Conservation (phyloP, 169 alveolate genomes). For the Plasmodium cynomolgi region DNA sequence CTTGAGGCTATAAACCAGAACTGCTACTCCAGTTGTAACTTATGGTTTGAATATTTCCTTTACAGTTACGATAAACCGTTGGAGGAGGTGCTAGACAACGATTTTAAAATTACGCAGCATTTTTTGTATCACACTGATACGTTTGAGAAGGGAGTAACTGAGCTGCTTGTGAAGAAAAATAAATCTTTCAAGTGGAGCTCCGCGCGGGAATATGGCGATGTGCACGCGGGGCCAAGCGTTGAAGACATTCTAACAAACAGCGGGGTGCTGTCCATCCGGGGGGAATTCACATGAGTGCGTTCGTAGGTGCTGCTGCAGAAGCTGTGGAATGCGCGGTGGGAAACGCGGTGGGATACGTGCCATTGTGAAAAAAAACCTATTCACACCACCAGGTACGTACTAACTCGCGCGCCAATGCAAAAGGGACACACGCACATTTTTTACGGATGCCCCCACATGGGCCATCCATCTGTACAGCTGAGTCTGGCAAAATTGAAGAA, state of each 20-base stretch:
- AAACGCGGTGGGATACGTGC: neutral
- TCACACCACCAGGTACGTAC: neutral
- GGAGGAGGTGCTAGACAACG: conserved; percentile 61
- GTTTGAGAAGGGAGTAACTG: conserved; percentile 70
- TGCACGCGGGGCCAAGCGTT: conserved; percentile 15
- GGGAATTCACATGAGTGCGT: conserved; percentile 28
- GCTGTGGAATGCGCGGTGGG: neutral
- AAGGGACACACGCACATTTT: neutral
- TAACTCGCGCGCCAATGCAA: neutral
- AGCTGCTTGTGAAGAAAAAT: conserved; percentile 53
- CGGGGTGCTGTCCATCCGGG: conserved; percentile 28
- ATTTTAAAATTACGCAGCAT: conserved; percentile 55
- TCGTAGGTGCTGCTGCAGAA: neutral
- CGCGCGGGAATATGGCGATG: neutral
- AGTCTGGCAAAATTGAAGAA: neutral
- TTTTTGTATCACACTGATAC: conserved; percentile 41
- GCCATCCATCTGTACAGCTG: neutral
- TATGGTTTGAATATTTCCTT: conserved; percentile 56
- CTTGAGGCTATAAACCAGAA: conserved; percentile 18
- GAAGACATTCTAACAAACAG: conserved; percentile 45
- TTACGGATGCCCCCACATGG: neutral
- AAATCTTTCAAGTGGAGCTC: conserved; percentile 52
- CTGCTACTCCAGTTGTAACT: conserved; percentile 32
- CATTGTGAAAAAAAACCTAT: neutral
- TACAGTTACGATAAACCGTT: conserved; percentile 48